Conservation (phyloP, 352 stramenopile species). For the Pythium aquatile region DNA sequence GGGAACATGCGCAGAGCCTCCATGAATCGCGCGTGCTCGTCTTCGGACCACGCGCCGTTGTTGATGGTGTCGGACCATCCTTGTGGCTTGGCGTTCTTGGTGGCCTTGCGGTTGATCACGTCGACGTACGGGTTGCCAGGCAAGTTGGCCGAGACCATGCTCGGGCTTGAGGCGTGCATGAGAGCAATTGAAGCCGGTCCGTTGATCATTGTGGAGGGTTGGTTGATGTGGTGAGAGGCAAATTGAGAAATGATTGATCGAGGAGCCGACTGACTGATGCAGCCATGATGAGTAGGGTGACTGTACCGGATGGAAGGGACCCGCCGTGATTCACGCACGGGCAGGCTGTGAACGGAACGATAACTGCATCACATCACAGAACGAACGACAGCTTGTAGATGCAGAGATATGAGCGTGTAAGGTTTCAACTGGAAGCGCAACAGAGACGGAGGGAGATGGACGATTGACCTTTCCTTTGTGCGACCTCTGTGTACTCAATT, state of each 20-base stretch:
- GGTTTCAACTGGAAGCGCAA: neutral
- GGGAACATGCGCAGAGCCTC: constrained; percentile 29
- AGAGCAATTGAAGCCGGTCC: neutral
- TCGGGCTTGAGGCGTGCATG: neutral
- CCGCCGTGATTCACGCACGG: neutral
- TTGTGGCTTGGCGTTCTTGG: constrained; percentile 5
- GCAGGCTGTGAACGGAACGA: neutral
- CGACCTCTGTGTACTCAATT: no score
- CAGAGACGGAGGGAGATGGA: neutral
- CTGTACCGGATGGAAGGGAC: neutral
- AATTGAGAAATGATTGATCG: constrained; percentile 18
- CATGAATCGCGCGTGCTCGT: constrained; percentile 32
- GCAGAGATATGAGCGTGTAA: neutral
- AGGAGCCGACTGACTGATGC: neutral
- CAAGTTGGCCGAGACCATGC: neutral
- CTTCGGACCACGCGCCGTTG: constrained; percentile 26
- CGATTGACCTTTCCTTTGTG: no score
- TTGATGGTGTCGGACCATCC: constrained; percentile 21
- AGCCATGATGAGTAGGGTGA: neutral
- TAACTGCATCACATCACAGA: neutral
- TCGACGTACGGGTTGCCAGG: constrained; percentile 25
- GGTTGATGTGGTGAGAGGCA: constrained; percentile 11
- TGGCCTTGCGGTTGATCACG: constrained; percentile 11
- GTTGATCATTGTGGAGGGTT: constrained; percentile 15
- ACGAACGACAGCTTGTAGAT: neutral